phyloP scores from a whole-genome alignment of 306 rosid species.

The apple (Malus domestica) region DNA sequence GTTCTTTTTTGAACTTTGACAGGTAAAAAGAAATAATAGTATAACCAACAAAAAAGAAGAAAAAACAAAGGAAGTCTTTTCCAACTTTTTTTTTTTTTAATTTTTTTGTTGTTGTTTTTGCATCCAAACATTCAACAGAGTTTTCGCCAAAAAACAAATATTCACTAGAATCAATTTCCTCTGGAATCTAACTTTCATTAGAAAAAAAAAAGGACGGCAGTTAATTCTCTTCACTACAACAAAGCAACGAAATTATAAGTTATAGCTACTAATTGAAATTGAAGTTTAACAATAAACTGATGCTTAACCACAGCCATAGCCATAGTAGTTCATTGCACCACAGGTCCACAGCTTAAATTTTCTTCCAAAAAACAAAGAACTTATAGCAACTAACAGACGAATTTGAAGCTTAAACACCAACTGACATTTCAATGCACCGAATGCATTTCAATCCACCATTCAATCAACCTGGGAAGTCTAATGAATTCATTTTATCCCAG shows the following conservation, averaged over 20 bases:
- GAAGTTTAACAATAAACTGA: neutral
- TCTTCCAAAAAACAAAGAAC: neutral
- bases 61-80: neutral
- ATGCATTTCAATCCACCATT: neutral
- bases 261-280: neutral
- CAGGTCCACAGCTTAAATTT: neutral
- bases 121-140: neutral
- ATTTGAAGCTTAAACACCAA: too few relatives aligned
- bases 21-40: neutral
- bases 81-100: neutral
- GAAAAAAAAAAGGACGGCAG: neutral
- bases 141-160: neutral
- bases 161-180: neutral
- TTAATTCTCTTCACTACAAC: neutral
- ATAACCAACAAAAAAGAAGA: neutral
- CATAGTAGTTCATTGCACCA: neutral
- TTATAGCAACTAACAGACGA: neutral
- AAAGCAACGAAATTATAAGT: neutral
- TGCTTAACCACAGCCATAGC: neutral
- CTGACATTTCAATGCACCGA: too few relatives aligned
- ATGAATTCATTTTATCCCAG: neutral
- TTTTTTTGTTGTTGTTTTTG: neutral
- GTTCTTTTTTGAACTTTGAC: neutral
- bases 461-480: neutral
- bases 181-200: neutral